Evolutionary conservation across 2,329 filamentous ascomycete species (phyloP), one percentile per base, ranked within the genome.

Genomic region (Pseudogymnoascus sp.): DNA sequence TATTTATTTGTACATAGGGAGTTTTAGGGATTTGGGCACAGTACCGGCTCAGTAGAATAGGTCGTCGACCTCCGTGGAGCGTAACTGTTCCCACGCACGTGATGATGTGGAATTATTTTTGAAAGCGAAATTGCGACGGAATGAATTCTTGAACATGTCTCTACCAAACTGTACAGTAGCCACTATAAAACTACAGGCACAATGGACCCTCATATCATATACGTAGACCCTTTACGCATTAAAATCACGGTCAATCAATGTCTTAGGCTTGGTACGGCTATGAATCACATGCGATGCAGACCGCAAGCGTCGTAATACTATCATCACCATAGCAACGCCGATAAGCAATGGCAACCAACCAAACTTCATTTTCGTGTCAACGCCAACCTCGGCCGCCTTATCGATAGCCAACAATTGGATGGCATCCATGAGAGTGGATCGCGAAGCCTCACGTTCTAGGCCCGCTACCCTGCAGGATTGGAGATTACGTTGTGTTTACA

Each of bases 1-100:
- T 55, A 55, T 55, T 55, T 55, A 18, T 55, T 55, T 55, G 48
- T 55, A 33, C 27, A 55, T 55, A 55, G 48, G 48, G 48, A 55
- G 27, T 33, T n/a, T 55, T 55, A 12, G 48, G 29, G 29, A 33
- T 33, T 55, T 55, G 15, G 48, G n/a, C 29, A 55, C 27, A 12
- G 48, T 33, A 33, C 48, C 48, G 33, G 29, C 27, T 12, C 27
- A 13, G 21, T 4, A 18, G 33, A 55, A 55, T 55, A 33, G n/a
- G 5, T 31, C 8, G 12, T 55, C 27, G n/a, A 55, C n/a, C n/a
- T 55, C 33, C 27, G 48, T 18, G 48, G 48, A 8, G 27, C 10
- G n/a, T 15, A 55, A 15, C n/a, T n/a, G 2, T n/a, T n/a, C 25
- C 13, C 27, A 5, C 13, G 8, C 48, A 33, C 27, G n/a, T 52